Evolutionary conservation across 345 rosid genomes (phyloP).

Genomic region (Durio zibethinus): DNA sequence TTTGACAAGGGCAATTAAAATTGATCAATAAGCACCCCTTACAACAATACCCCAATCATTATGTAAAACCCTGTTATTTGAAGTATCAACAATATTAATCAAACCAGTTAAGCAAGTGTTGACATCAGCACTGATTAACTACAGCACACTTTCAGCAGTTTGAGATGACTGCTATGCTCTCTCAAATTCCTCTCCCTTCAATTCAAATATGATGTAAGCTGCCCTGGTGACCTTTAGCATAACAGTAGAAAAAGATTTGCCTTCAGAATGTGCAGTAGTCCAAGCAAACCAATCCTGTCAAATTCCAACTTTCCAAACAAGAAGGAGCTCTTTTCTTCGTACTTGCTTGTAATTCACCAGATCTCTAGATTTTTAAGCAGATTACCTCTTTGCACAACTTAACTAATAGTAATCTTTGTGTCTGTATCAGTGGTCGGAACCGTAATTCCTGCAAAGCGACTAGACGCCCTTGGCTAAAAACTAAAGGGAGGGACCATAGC

Average conservation of each 20-base stretch:
- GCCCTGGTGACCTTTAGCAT: background rate
- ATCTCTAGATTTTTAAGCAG: background rate
- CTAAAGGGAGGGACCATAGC: constrained; percentile 45
- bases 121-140: background rate
- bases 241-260: background rate
- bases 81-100: no score
- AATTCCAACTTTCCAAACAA: background rate
- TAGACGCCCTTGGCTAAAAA: constrained; percentile 34
- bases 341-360: background rate
- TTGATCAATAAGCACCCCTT: background rate
- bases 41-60: background rate
- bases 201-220: background rate
- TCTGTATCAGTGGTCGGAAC: constrained; percentile 35
- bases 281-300: background rate
- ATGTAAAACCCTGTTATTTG: background rate
- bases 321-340: background rate
- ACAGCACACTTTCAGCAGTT: background rate
- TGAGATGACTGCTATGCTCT: background rate
- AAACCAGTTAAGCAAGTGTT: background rate
- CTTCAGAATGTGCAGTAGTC: background rate
- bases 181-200: background rate
- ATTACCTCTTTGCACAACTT: background rate
- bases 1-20: background rate
- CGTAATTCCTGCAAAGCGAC: constrained; percentile 60
- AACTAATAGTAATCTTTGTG: constrained; percentile 13